Conservation (phyloP, 2,329 filamentous ascomycete species). For the Aspergillus novoparasiticus region DNA sequence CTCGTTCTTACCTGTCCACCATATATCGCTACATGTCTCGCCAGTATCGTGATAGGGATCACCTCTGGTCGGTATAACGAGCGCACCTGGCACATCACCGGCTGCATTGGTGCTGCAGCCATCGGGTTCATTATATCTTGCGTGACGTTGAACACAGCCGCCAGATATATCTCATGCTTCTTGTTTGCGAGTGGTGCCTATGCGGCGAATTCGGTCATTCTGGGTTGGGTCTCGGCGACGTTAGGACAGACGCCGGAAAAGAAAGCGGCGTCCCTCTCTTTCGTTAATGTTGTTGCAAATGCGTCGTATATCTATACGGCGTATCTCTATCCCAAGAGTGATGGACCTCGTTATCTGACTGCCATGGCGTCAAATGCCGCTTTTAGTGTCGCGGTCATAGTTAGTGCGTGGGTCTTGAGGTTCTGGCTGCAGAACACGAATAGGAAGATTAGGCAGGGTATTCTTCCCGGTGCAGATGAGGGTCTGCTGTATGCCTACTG, state of each 20-base stretch:
- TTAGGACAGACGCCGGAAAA: constrained; percentile 44
- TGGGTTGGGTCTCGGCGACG: constrained; percentile 38
- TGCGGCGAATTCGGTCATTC: constrained; percentile 39
- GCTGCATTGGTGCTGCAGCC: constrained; percentile 13
- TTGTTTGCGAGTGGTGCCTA: constrained; percentile 37
- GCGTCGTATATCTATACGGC: constrained; percentile 45
- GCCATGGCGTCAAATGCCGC: constrained; percentile 21
- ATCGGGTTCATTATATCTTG: constrained; percentile 19
- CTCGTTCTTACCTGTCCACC: constrained; percentile 47
- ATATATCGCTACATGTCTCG: constrained; percentile 8
- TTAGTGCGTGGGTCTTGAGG: neutral
- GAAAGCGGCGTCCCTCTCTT: constrained; percentile 37
- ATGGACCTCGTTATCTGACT: constrained; percentile 32
- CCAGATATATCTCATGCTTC: constrained; percentile 31
- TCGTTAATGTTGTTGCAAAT: constrained; percentile 42
- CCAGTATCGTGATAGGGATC: neutral
- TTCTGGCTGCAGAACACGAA: neutral
- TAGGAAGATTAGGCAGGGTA: neutral
- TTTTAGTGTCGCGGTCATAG: neutral
- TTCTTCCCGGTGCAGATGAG: neutral
- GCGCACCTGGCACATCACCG: constrained; percentile 20
- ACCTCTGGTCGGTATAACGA: constrained; percentile 14
- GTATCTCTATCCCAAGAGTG: constrained; percentile 40
- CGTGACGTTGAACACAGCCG: neutral
- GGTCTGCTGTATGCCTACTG: neutral